Evolutionary conservation across 768 basidiomycete species (phyloP).

Genomic region (Termitomyces sp.): DNA sequence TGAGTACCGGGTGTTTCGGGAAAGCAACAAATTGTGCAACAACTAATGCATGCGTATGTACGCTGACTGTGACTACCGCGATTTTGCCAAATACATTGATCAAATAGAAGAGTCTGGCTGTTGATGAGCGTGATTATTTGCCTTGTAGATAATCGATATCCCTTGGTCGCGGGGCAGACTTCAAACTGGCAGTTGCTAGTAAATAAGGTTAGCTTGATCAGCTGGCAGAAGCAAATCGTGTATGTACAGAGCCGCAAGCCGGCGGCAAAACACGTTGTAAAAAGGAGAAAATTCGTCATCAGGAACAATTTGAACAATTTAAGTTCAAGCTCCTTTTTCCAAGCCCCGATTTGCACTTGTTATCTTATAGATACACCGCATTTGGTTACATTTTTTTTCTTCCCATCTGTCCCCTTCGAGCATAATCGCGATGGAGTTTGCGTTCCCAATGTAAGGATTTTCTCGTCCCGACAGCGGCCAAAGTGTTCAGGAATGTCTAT

Average conservation of each 20-base stretch:
- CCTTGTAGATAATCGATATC: not conserved
- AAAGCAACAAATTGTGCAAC: constrained; percentile 2
- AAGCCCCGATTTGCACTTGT: not conserved
- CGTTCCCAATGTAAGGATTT: not conserved
- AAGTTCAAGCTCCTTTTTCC: not conserved
- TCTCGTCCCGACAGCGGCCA: not conserved
- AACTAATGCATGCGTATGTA: not conserved
- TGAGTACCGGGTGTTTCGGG: constrained; percentile 5
- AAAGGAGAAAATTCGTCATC: not conserved
- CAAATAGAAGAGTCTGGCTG: not conserved
- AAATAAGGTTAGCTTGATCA: constrained; percentile 1
- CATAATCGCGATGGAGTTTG: not conserved
- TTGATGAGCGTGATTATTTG: not conserved
- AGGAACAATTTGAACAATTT: constrained; percentile 1
- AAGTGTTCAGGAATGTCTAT: not conserved
- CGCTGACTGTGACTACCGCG: not conserved
- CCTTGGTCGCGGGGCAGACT: not conserved
- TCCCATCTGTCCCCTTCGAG: not conserved
- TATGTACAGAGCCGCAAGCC: constrained; percentile 1
- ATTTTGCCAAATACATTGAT: not conserved
- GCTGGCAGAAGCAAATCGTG: not conserved
- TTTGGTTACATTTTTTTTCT: not conserved
- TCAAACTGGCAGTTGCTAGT: not conserved
- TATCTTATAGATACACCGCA: not conserved
- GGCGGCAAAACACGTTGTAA: constrained; percentile 1